Evolutionary conservation across 495 filamentous ascomycete genomes (phyloP).

Genomic region (Penicillium herquei): DNA sequence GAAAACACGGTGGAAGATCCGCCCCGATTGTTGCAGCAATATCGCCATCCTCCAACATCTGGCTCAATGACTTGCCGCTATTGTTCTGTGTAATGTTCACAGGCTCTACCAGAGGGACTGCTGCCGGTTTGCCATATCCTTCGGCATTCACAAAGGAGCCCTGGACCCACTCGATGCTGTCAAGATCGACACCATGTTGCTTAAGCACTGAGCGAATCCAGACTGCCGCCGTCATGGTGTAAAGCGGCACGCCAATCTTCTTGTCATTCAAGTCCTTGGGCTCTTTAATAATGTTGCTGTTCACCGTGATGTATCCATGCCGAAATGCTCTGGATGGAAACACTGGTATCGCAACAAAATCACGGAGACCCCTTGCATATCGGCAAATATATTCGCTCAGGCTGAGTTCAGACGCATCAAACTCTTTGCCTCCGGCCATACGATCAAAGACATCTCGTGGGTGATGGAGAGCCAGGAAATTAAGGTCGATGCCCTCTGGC

Average conservation of each 20-base stretch:
- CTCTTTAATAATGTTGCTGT: conserved; percentile 27
- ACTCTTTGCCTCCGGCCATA: conserved; percentile 23
- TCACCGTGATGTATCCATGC: conserved; percentile 38
- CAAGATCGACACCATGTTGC: conserved; percentile 34
- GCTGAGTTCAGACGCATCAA: conserved; percentile 39
- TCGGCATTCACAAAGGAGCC: conserved; percentile 31
- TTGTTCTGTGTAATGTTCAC: conserved; percentile 24
- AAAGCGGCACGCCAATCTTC: conserved; percentile 37
- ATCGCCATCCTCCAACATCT: conserved; percentile 36
- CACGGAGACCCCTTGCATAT: conserved; percentile 26
- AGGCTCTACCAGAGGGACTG: conserved; percentile 24
- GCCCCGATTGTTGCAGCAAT: conserved; percentile 43
- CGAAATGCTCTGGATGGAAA: conserved; percentile 40
- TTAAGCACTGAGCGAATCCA: conserved; percentile 35
- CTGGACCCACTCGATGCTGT: conserved; percentile 34
- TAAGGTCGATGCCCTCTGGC: conserved; percentile 29
- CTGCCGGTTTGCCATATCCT: conserved; percentile 22
- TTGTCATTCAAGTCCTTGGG: conserved; percentile 40
- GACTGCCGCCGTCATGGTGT: conserved; percentile 44
- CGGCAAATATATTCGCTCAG: conserved; percentile 35
- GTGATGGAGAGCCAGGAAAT: conserved; percentile 27
- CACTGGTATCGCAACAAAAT: conserved; percentile 38
- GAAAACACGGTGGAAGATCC: conserved; percentile 28
- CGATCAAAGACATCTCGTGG: conserved; percentile 32
- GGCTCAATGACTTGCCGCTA: conserved; percentile 28